These are phyloP conservation scores for Fusarium sp. DNA, from an alignment of 2,329 filamentous ascomycete genomes.

Conservation along the genomic window DNA sequence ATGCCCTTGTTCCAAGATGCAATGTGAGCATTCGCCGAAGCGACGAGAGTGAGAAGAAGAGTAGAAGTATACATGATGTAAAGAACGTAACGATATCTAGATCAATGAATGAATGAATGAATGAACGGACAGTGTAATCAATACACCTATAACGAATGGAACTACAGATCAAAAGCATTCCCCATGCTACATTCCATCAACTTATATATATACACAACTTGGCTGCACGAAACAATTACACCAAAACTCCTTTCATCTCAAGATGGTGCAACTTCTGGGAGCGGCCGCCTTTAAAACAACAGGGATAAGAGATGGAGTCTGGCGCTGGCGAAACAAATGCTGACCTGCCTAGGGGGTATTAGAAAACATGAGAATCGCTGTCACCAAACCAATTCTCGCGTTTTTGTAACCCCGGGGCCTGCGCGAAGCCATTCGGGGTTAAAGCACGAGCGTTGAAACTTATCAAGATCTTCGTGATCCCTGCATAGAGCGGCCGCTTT, in stretches of 20 bases:
- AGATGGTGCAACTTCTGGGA: constrained; percentile 15
- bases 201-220: constrained; percentile 15
- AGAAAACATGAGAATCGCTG: no score
- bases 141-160: constrained; percentile 34
- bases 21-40: constrained; percentile 39
- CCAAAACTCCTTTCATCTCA: constrained; percentile 37
- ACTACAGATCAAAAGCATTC: not conserved
- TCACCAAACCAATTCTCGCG: not conserved
- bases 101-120: constrained; percentile 2
- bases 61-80: constrained; percentile 35
- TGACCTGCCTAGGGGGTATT: not conserved
- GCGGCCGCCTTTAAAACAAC: constrained; percentile 31
- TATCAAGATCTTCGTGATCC: constrained; percentile 28
- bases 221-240: not conserved
- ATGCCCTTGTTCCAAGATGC: constrained; percentile 45
- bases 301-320: constrained; percentile 8
- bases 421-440: constrained; percentile 9
- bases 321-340: constrained; percentile 30
- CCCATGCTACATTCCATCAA: not conserved
- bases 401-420: not conserved
- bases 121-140: constrained; percentile 35
- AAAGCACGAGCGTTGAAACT: not conserved
- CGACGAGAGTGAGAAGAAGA: constrained; percentile 34
- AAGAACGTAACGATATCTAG: not conserved
- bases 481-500: constrained; percentile 21